These are phyloP conservation scores for Candida quercuum DNA, from an alignment of 805 yeast species.

Conservation along the genomic window DNA sequence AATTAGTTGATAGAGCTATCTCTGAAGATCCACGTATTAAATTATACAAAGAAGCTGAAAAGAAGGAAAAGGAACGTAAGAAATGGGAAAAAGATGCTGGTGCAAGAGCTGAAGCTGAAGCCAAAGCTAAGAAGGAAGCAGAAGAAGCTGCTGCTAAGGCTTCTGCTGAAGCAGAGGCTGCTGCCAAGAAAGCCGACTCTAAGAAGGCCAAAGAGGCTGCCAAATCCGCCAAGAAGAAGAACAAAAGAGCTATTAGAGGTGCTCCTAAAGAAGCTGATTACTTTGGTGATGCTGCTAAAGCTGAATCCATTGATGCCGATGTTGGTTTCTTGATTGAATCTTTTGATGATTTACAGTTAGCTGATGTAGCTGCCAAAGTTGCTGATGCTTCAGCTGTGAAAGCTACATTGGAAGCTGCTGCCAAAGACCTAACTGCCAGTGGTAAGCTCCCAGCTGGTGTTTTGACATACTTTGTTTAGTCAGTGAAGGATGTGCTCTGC, in stretches of 20 bases:
- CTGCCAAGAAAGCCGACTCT: constrained; percentile 64
- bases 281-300: constrained; percentile 72
- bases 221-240: constrained; percentile 87
- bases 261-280: constrained; percentile 79
- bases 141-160: constrained; percentile 80
- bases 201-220: constrained; percentile 97
- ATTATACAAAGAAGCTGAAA: constrained; percentile 87
- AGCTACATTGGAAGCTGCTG: constrained; percentile 49
- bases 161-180: constrained; percentile 68
- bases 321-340: constrained; percentile 72
- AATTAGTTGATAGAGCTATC: constrained; percentile 82
- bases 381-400: constrained; percentile 54
- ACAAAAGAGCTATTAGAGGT: constrained; percentile 80
- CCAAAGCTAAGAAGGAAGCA: constrained; percentile 78
- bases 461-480: constrained; percentile 46
- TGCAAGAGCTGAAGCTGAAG: constrained; percentile 94
- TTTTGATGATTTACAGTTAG: constrained; percentile 74
- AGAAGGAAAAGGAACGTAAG: constrained; percentile 87
- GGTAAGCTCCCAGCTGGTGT: constrained; percentile 50
- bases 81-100: constrained; percentile 99
- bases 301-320: constrained; percentile 71
- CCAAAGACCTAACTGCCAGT: constrained; percentile 44
- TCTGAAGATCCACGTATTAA: constrained; percentile 93
- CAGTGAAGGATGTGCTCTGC: not conserved
- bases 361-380: constrained; percentile 65